Percentiles rank a stretch among this genome's conserved stretches.
These are phyloP conservation scores for Paracorniculantispora psalliotae DNA, from an alignment of 2,329 filamentous ascomycete genomes.

Conservation along the genomic window DNA sequence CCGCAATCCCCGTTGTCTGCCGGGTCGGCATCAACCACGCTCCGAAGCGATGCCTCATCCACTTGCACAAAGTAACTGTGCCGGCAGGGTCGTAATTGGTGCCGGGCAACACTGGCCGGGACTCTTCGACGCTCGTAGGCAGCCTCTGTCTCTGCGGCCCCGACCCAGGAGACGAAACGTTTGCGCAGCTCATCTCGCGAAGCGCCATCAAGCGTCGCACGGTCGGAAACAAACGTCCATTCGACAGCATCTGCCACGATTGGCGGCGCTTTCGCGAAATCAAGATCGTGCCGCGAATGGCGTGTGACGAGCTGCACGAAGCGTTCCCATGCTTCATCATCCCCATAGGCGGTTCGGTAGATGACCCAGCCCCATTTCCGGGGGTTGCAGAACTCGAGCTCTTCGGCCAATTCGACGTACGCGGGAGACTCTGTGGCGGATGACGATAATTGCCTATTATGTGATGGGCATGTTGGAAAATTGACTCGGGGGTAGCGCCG, in stretches of 20 bases:
- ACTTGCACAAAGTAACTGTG: neutral
- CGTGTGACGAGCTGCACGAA: neutral
- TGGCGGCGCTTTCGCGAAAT: neutral
- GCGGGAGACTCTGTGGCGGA: too few relatives aligned
- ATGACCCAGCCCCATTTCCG: constrained; percentile 8
- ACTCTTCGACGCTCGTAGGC: too few relatives aligned
- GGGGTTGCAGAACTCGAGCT: too few relatives aligned
- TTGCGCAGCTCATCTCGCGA: neutral
- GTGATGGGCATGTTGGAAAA: too few relatives aligned
- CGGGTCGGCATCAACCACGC: neutral
- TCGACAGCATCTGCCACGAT: constrained; percentile 8
- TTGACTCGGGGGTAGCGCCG: too few relatives aligned
- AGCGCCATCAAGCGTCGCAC: neutral
- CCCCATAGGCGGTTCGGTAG: constrained; percentile 10
- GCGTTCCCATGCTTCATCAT: constrained; percentile 12
- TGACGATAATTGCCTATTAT: too few relatives aligned
- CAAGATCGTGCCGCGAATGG: neutral
- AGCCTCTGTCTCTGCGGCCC: neutral
- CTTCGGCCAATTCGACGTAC: too few relatives aligned
- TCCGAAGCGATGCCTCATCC: neutral
- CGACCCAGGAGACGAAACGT: neutral
- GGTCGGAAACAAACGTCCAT: constrained; percentile 13
- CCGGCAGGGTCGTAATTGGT: neutral
- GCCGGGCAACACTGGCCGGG: neutral
- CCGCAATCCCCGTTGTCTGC: neutral